These are phyloP conservation scores for Hypoxylon fuscum DNA, from an alignment of 495 filamentous ascomycete genomes.

Conservation along the genomic window DNA sequence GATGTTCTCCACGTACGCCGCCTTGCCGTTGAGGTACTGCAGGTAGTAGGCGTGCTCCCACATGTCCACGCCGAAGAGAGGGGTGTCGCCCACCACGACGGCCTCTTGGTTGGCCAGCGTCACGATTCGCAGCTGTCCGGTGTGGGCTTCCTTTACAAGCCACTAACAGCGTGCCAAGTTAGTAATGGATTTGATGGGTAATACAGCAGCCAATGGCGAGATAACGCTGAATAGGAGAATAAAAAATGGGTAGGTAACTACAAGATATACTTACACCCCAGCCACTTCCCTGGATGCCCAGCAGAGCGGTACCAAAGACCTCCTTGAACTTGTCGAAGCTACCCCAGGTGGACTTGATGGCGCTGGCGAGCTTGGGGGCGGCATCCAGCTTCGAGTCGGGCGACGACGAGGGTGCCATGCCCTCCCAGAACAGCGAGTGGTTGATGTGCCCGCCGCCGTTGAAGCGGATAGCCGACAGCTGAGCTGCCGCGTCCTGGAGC, in stretches of 20 bases:
- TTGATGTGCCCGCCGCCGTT: slow-evolving; percentile 93
- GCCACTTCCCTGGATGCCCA: slow-evolving; percentile 64
- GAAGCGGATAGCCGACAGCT: slow-evolving; percentile 87
- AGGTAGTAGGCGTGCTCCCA: slow-evolving; percentile 84
- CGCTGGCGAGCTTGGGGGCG: slow-evolving; percentile 65
- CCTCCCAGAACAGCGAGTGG: slow-evolving; percentile 94
- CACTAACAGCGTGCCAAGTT: slow-evolving; percentile 52
- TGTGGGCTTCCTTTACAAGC: slow-evolving; percentile 87
- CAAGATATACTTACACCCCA: slow-evolving; percentile 65
- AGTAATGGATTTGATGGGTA: neutral
- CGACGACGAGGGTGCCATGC: slow-evolving; percentile 73
- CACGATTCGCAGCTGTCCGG: slow-evolving; percentile 75
- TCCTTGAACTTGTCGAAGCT: slow-evolving; percentile 76
- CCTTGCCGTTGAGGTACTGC: slow-evolving; percentile 86
- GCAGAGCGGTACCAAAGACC: slow-evolving; percentile 77
- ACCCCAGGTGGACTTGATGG: slow-evolving; percentile 72
- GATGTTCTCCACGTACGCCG: slow-evolving; percentile 79
- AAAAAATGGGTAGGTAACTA: neutral
- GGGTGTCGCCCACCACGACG: slow-evolving; percentile 77
- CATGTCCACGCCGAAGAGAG: slow-evolving; percentile 86
- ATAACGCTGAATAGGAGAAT: neutral
- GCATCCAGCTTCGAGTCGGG: slow-evolving; percentile 59
- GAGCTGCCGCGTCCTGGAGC: slow-evolving; percentile 63
- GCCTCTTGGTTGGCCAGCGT: slow-evolving; percentile 87
- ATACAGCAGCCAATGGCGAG: neutral